Conservation (phyloP, 2,329 filamentous ascomycete species). For the Trichoderma lentiforme region DNA sequence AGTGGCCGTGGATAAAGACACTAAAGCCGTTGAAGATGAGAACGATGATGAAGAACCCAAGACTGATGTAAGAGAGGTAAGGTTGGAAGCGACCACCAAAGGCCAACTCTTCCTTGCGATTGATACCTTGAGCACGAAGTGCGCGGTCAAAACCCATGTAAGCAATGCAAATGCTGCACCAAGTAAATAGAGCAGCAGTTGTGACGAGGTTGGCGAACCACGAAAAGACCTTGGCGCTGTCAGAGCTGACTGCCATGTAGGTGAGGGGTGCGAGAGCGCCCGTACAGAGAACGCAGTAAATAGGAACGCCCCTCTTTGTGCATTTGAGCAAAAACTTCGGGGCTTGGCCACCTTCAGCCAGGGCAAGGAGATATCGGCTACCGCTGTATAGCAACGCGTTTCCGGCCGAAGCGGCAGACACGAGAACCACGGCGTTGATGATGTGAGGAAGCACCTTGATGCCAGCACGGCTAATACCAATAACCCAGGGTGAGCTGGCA, state of each 20-base stretch:
- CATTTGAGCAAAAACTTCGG: slow-evolving; percentile 52
- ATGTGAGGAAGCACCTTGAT: slow-evolving; percentile 51
- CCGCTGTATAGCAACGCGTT: slow-evolving; percentile 49
- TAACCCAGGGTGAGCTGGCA: slow-evolving; percentile 58
- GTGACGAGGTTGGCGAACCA: slow-evolving; percentile 56
- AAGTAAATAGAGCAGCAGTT: slow-evolving; percentile 42
- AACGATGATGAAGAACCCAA: slow-evolving; percentile 45
- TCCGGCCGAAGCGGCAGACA: slow-evolving; percentile 42
- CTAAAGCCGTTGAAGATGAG: slow-evolving; percentile 57
- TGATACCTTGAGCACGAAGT: slow-evolving; percentile 17
- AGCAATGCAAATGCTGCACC: slow-evolving; percentile 46
- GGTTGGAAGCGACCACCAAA: slow-evolving; percentile 51
- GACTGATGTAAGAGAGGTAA: slow-evolving; percentile 48
- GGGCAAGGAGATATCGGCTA: slow-evolving; percentile 45
- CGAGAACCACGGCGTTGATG: slow-evolving; percentile 61
- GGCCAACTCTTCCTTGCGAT: slow-evolving; percentile 34
- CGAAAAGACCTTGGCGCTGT: slow-evolving; percentile 47
- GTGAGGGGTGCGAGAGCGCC: slow-evolving; percentile 48
- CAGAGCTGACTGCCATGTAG: slow-evolving; percentile 46
- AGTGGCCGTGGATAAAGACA: slow-evolving; percentile 43
- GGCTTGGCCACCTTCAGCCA: slow-evolving; percentile 43
- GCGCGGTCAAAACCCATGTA: slow-evolving; percentile 45
- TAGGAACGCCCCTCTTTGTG: slow-evolving; percentile 56
- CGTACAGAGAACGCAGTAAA: slow-evolving; percentile 50
- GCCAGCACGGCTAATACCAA: slow-evolving; percentile 53